Evolutionary conservation across 139 green algal genomes (phyloP).

Genomic region (Ulvella scutata): DNA sequence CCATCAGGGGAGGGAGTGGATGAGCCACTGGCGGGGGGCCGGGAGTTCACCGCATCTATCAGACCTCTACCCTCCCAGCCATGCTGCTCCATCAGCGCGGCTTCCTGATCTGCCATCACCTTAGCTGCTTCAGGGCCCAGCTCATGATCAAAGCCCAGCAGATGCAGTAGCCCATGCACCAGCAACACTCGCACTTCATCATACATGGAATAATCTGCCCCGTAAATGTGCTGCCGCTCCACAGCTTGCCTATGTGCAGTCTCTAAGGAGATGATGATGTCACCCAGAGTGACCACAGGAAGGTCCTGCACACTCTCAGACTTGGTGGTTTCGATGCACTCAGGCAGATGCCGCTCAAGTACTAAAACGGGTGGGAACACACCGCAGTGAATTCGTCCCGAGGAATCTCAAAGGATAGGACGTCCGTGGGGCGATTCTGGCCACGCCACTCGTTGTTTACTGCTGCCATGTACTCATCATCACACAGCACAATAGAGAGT

Average conservation of each 20-base stretch:
- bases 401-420: constrained; percentile 79
- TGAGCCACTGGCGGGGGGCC: neutral
- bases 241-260: constrained; percentile 69
- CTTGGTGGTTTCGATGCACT: neutral
- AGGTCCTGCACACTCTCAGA: constrained; percentile 12
- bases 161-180: constrained; percentile 87
- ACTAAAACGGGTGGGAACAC: no score
- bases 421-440: constrained; percentile 71
- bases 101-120: constrained; percentile 58
- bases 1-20: neutral
- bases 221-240: constrained; percentile 28
- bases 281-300: constrained; percentile 65
- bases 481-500: constrained; percentile 71
- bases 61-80: constrained; percentile 61
- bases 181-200: constrained; percentile 78
- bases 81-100: constrained; percentile 34
- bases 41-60: constrained; percentile 22
- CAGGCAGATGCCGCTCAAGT: neutral
- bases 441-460: constrained; percentile 65
- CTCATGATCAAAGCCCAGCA: constrained; percentile 86
- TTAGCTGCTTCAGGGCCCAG: constrained; percentile 25
- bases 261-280: constrained; percentile 86
- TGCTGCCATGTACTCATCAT: constrained; percentile 61
- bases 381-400: neutral
- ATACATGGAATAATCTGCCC: neutral